Percentiles rank a stretch among this genome's conserved stretches.
These are phyloP conservation scores for Rosa hybrid DNA, from an alignment of 331 rosid species.

Conservation along the genomic window DNA sequence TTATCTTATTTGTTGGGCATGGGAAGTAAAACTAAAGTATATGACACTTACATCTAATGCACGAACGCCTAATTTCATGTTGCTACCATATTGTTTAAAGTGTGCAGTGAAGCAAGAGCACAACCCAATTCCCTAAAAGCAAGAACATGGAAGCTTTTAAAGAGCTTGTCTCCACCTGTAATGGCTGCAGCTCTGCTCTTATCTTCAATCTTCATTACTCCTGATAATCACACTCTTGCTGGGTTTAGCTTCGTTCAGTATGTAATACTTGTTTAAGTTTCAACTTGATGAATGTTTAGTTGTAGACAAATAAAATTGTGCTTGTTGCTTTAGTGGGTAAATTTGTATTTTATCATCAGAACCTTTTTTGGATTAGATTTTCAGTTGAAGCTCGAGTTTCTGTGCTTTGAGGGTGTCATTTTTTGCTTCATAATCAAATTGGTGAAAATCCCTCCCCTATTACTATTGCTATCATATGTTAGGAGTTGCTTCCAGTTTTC, in stretches of 20 bases:
- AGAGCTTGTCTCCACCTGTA: slow-evolving; percentile 60
- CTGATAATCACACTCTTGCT: slow-evolving; percentile 38
- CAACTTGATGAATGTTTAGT: background rate
- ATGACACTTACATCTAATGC: no score
- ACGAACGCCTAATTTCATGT: no score
- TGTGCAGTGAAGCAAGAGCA: slow-evolving; percentile 34
- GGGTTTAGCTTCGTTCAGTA: background rate
- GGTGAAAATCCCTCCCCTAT: background rate
- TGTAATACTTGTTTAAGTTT: background rate
- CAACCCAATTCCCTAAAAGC: slow-evolving; percentile 26
- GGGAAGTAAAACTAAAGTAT: no score
- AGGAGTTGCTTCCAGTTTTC: background rate
- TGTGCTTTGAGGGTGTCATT: background rate
- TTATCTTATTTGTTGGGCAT: no score
- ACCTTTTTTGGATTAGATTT: background rate
- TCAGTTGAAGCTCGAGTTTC: background rate
- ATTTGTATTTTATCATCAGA: background rate
- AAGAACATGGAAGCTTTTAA: slow-evolving; percentile 30
- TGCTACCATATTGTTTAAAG: slow-evolving; percentile 16
- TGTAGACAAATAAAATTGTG: background rate
- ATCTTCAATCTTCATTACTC: slow-evolving; percentile 58
- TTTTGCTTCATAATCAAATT: background rate
- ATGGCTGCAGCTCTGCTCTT: slow-evolving; percentile 57
- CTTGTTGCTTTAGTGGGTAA: background rate
- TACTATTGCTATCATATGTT: background rate